Evolutionary conservation across 371 early-diverging fungal species (phyloP).

Genomic region (Nosema muscidifuracis): DNA sequence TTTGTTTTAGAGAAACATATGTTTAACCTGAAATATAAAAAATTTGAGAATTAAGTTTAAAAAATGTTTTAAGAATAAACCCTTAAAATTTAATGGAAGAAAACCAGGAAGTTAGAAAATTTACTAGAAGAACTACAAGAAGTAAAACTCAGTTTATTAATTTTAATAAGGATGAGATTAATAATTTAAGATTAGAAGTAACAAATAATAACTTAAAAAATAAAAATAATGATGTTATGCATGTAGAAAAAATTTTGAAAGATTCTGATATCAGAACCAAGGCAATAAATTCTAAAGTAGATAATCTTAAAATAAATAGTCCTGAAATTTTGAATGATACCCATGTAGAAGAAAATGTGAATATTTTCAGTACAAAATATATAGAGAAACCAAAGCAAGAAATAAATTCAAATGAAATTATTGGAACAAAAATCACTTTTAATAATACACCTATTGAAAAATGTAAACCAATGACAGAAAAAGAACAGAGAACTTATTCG

Average conservation of each 20-base stretch:
- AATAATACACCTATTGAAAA: slow-evolving; percentile 4
- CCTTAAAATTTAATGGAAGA: background rate
- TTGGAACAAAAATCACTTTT: background rate
- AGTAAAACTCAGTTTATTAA: slow-evolving; percentile 14
- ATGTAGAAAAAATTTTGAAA: background rate
- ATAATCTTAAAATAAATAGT: too few relatives aligned
- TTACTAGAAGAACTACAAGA: background rate
- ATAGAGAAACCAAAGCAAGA: background rate
- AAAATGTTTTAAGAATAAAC: background rate
- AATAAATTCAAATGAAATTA: background rate
- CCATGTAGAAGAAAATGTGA: too few relatives aligned
- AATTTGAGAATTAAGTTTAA: background rate
- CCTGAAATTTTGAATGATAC: too few relatives aligned
- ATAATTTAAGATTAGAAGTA: background rate
- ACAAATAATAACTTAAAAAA: background rate
- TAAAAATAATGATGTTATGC: background rate
- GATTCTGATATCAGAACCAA: background rate
- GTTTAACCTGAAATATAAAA: slow-evolving; percentile 47
- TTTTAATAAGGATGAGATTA: slow-evolving; percentile 2
- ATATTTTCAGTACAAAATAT: too few relatives aligned
- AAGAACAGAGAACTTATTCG: background rate
- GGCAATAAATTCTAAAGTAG: background rate
- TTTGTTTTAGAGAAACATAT: slow-evolving; percentile 56
- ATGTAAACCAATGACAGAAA: background rate
- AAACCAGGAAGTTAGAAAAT: background rate